Percentiles rank a stretch among this genome's conserved stretches.
Evolutionary conservation across 2,329 filamentous ascomycete genomes (phyloP).

Genomic region (Penicillium fuscoglaucum): DNA sequence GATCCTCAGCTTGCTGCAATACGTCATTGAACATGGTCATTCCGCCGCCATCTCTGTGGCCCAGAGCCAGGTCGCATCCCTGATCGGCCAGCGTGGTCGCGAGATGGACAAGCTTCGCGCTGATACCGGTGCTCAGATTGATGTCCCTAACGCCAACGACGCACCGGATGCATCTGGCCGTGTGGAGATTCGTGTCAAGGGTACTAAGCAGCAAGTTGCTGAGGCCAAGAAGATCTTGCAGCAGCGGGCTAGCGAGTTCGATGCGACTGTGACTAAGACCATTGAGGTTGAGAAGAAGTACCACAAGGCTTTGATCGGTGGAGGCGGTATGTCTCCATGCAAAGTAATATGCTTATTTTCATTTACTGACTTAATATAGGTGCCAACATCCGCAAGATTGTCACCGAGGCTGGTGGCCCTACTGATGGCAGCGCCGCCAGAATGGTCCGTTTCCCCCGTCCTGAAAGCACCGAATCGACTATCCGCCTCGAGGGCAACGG

Average conservation of each 20-base stretch:
- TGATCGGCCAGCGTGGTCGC: conserved; percentile 87
- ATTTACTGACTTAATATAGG: conserved; percentile 58
- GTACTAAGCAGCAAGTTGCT: conserved; percentile 85
- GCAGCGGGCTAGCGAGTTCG: conserved; percentile 82
- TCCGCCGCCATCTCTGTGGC: conserved; percentile 79
- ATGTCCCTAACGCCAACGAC: conserved; percentile 81
- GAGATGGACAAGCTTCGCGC: conserved; percentile 89
- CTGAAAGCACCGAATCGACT: conserved; percentile 74
- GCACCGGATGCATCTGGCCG: conserved; percentile 63
- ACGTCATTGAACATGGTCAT: conserved; percentile 82
- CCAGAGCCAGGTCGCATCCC: conserved; percentile 85
- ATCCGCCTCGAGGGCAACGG: conserved; percentile 87
- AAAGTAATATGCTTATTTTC: neutral
- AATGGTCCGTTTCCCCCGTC: conserved; percentile 91
- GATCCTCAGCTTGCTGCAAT: conserved; percentile 83
- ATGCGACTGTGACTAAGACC: conserved; percentile 81
- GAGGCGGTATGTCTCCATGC: conserved; percentile 66
- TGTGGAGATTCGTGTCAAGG: conserved; percentile 88
- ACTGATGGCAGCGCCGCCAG: conserved; percentile 82
- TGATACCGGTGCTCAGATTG: conserved; percentile 81
- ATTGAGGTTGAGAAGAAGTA: conserved; percentile 93
- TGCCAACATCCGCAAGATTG: conserved; percentile 80
- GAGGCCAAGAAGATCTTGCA: conserved; percentile 88
- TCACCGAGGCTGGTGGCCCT: conserved; percentile 83
- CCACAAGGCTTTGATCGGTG: conserved; percentile 81